Evolutionary conservation across 2,329 filamentous ascomycete species (phyloP), one percentile per base, ranked within the genome.

Genomic region (Botrytis deweyae): DNA sequence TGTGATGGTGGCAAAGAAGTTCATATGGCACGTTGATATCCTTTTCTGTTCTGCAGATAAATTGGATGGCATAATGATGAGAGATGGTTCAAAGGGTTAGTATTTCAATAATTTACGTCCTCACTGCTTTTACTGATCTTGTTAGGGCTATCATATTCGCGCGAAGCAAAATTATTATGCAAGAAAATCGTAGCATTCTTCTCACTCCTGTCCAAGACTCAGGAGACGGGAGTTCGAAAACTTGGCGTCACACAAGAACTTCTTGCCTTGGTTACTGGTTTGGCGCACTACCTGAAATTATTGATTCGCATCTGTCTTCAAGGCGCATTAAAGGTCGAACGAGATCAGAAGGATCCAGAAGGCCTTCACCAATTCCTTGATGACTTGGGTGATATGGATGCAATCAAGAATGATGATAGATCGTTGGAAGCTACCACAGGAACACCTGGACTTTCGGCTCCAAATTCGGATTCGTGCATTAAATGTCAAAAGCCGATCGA

Each of bases 151-250:
- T 93, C 94, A 16, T 99, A 98, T 81, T 92, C 93, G 29, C 91
- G 96, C 79, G 96, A 99, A 85, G 93, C 96, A n/a, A 99, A 99
- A 83, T 87, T 99, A 69, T 89, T 99, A n/a, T 99, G 96, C 86
- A 99, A 99, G 84, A 99, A 99, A 83, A 97, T 99, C 72, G 96
- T 99, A 9, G 93, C 95, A 40, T 99, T 99, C 86, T 99, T 99
- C 82, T 94, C 94, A 20, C 86, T 99, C 29, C 87, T 99, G 14
- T 97, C 95, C 9, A 97, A 97, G 82, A 96, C 95, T 1, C 95
- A 98, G 81, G 95, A 98, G 80, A 93, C 91, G 14, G 93, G 92
- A n/a, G 90, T 93, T 55, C 89, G 93, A 74, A 96, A 98, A 81
- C 89, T 98, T 61, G 96, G 96, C 62, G 96, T 99, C 46, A 99